Base-by-base conservation (phyloP, 2,329 filamentous ascomycete species). In the Stagonosporopsis rhizophila region DNA sequence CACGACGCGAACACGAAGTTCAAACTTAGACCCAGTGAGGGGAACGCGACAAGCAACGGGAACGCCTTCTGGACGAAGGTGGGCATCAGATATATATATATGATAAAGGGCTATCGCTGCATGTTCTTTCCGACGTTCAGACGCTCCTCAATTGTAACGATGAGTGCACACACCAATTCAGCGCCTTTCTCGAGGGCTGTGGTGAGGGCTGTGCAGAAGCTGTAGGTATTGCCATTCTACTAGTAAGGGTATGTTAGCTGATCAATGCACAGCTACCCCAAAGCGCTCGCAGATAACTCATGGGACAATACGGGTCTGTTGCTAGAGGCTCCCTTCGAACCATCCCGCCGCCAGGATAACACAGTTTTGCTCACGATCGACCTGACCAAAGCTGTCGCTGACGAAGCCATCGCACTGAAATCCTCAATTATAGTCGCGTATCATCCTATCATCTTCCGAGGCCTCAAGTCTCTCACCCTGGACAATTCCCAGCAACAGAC, bases 271-370 rank as follows among this genome's bases (percentile, higher is more conserved):
- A 95, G 92, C 57, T 99, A 96, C 73, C 95, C 95, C 0, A 91
- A 96, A 72, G 87, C 87, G 58, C 82, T 97, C 38, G 95, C 95
- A 9, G 95, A 98, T 73, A 89, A 88, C 66, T 87, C 89, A 63
- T 99, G 93, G 84, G 95, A 99, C 75, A 99, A 99, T 72, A 96
- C 96, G n/a, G 95, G 95, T 51, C 75, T 91, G 45, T 82, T 91
- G 9, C 82, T 91, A 22, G 88, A 91, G 80, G 85, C 88, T 22
- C 88, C 88, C 1, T 86, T 86, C 65, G 81, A 85, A 52, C 78
- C 82, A 28, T 75, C 80, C 9, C 80, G 80, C 35, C 79, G 82
- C 52, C 84, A 85, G 62, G 84, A 80, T 64, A 89, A 89, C 75
- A 88, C 86, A 1, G 88, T 88, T 45, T 84, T 97, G 48, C 83